Conservation (phyloP, 2,329 filamentous ascomycete genomes). For the Sporothrix pseudoabietina region DNA sequence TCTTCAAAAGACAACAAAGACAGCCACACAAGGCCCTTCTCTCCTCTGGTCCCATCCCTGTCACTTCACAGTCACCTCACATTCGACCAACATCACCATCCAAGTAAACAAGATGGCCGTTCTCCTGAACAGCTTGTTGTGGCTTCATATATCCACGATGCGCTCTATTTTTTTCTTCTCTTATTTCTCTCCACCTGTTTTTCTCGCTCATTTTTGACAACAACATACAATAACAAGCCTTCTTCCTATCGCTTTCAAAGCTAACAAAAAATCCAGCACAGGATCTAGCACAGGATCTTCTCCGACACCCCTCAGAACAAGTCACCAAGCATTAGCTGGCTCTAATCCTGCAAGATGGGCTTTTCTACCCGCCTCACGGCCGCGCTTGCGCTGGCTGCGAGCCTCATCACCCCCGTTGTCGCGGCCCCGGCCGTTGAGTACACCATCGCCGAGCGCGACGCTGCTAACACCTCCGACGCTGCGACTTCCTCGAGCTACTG, state of each 20-base stretch:
- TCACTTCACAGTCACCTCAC: neutral
- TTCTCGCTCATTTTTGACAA: neutral
- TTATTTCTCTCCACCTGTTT: neutral
- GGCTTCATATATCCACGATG: neutral
- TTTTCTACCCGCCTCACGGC: slow-evolving; percentile 48
- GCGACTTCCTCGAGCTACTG: slow-evolving; percentile 59
- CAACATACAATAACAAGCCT: neutral
- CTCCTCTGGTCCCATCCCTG: neutral
- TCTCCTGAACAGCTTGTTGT: neutral
- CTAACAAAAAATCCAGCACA: slow-evolving; percentile 16
- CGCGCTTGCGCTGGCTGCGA: slow-evolving; percentile 42
- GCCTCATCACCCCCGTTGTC: slow-evolving; percentile 31
- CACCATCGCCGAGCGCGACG: neutral
- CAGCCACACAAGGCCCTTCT: neutral
- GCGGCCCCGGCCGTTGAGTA: slow-evolving; percentile 27
- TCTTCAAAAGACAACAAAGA: neutral
- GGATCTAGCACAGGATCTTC: slow-evolving; percentile 5
- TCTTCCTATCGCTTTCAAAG: neutral
- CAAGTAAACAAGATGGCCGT: neutral
- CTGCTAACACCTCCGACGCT: slow-evolving; percentile 26
- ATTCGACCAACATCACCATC: neutral
- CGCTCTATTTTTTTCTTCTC: neutral
- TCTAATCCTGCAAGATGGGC: slow-evolving; percentile 47
- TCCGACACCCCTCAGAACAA: neutral
- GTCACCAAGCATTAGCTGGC: slow-evolving; percentile 35